Evolutionary conservation across 1,139 yeast species (phyloP).

Genomic region (Hanseniaspora uvarum): DNA sequence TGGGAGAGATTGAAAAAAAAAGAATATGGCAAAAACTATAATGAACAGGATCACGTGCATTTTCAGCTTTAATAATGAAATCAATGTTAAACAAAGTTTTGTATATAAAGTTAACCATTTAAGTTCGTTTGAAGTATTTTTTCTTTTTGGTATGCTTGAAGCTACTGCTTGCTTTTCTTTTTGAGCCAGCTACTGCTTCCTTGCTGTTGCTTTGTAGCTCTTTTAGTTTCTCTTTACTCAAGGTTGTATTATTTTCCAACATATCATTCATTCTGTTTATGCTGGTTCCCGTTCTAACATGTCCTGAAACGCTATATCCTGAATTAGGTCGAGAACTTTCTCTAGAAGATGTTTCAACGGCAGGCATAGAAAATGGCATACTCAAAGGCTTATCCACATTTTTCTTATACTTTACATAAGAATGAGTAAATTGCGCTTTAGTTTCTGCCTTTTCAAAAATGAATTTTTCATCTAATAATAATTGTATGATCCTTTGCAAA

Average conservation of each 20-base stretch:
- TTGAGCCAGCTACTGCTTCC: background rate
- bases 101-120: background rate
- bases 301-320: background rate
- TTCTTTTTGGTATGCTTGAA: background rate
- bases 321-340: background rate
- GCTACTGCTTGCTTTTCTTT: background rate
- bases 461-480: conserved; percentile 57
- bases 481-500: conserved; percentile 72
- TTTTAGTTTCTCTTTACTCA: conserved; percentile 11
- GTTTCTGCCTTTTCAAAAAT: conserved; percentile 62
- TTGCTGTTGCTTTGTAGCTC: conserved; percentile 2
- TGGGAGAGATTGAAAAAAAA: too few species aligned
- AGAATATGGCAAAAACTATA: too few species aligned
- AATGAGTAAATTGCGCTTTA: conserved; percentile 64
- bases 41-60: too few species aligned
- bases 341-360: conserved; percentile 18
- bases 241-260: background rate
- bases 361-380: conserved; percentile 36
- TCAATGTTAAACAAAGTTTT: background rate
- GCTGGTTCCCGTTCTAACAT: background rate
- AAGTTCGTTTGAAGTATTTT: background rate
- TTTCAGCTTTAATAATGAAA: too few species aligned
- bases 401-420: conserved; percentile 47
- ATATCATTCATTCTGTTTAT: conserved; percentile 4
- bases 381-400: conserved; percentile 42